Base-by-base conservation (phyloP, 1,284 basidiomycete species). In the Fomitopsis palustris region DNA sequence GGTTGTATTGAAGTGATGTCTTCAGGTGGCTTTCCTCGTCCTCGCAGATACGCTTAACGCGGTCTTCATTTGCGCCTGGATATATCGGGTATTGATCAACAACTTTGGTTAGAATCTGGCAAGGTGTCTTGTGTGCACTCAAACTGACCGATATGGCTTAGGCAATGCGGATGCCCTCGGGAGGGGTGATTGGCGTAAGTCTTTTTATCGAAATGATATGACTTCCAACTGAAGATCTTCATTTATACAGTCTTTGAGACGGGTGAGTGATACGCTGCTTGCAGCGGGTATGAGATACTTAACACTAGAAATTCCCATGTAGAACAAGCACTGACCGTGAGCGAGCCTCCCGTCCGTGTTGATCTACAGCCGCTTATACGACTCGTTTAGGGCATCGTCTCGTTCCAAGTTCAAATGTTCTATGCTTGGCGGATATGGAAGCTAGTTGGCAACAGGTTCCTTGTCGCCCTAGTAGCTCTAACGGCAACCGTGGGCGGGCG, bases 381-480 rank as follows among this genome's bases (percentile, higher is more conserved):
- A 29, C 16, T 29, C 9, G 25, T 19, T 7, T 31, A 52, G 49
- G 49, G 49, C 33, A 52, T 52, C 31, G 19, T 52, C 3, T 33
- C 31, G 12, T 52, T 52, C 17, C 49, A 52, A 37, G 49, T 52
- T 21, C 49, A 52, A 31, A 52, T 52, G 49, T 52, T 52, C 31
- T 52, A 52, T 31, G 49, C 49, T 4, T 52, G 49, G 49, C 49
- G 49, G 8, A 37, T 52, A 16, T 52, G 49, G 49, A 52, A 52
- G 31, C 31, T 52, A n/a, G 5, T 52, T 31, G 49, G 49, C 23
- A 52, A 52, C 17, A 29, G 31, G n/a, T 52, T 7, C 12, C 7
- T 52, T 19, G 49, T 52, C 12, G 49, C 14, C 9, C 8, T 37
- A 3, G 33, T 52, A 9, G 49, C 21, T 9, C 4, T 52, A 4